Evolutionary conservation across 2,329 filamentous ascomycete genomes (phyloP).

Genomic region (Pyricularia sp.): DNA sequence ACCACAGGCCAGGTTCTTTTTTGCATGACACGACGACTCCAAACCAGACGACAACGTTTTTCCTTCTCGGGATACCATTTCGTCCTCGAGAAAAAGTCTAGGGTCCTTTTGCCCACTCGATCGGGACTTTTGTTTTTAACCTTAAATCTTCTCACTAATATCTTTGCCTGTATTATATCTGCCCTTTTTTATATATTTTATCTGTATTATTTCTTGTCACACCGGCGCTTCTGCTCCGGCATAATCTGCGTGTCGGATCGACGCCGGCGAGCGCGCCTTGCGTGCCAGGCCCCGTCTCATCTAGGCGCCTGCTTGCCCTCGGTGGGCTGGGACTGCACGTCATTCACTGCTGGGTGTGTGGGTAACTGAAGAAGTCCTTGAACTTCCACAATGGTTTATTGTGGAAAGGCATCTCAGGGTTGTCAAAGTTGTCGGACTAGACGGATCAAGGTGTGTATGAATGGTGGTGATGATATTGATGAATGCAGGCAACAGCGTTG

Average conservation of each 20-base stretch:
- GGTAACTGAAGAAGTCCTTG: not conserved
- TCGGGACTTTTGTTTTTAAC: not conserved
- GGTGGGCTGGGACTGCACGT: not conserved
- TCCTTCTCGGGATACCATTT: constrained; percentile 8
- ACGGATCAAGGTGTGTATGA: constrained; percentile 41
- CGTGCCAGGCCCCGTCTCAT: not conserved
- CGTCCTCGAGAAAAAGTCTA: not conserved
- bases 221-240: not conserved
- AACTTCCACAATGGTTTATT: constrained; percentile 40
- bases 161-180: not conserved
- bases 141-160: not conserved
- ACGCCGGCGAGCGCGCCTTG: not conserved
- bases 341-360: not conserved
- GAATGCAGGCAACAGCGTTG: not conserved
- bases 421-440: constrained; percentile 43
- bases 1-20: not conserved
- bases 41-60: not conserved
- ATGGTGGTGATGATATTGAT: not conserved
- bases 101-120: not conserved
- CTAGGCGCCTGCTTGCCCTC: not conserved
- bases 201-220: not conserved
- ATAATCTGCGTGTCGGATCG: not conserved
- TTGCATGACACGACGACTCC: not conserved
- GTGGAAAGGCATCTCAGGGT: constrained; percentile 46
- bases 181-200: not conserved